Evolutionary conservation across 345 rosid genomes (phyloP).

Genomic region (Orychophragmus violaceus): DNA sequence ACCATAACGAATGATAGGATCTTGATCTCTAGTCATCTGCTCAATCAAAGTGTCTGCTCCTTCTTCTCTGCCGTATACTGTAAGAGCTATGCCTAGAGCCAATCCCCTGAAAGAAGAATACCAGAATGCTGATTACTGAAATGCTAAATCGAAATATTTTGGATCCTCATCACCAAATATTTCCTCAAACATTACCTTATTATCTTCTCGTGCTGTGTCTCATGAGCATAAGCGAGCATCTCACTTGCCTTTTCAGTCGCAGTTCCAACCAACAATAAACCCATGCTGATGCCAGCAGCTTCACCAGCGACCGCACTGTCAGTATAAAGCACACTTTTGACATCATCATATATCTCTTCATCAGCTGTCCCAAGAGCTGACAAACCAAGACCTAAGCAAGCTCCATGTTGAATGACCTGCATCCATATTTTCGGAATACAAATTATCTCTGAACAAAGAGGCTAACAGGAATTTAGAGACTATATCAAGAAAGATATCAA

Average conservation of each 20-base stretch:
- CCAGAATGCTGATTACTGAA: constrained; percentile 10
- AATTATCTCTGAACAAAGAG: constrained; percentile 11
- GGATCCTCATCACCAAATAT: neutral
- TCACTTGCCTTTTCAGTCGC: constrained; percentile 95
- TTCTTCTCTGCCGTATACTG: constrained; percentile 99
- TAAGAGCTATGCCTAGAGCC: constrained; percentile 94
- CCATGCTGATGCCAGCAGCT: constrained; percentile 99
- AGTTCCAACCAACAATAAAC: constrained; percentile 97
- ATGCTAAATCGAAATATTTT: neutral
- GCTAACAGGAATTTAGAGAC: neutral
- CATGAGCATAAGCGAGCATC: constrained; percentile 98
- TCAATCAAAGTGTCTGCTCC: constrained; percentile 97
- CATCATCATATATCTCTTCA: constrained; percentile 87
- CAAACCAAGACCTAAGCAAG: constrained; percentile 98
- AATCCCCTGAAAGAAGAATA: constrained; percentile 56
- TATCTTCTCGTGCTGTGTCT: constrained; percentile 97
- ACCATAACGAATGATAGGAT: constrained; percentile 96
- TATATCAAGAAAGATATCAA: neutral
- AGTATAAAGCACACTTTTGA: constrained; percentile 72
- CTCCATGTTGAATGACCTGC: constrained; percentile 99
- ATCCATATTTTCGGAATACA: constrained; percentile 1
- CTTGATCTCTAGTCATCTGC: constrained; percentile 98
- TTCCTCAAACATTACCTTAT: constrained; percentile 53
- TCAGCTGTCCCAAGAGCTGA: constrained; percentile 99
- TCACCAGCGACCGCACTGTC: constrained; percentile 99